A percentile compares a stretch with the other conserved stretches of the same genome.
These are phyloP conservation scores for Globisporangium cystogenes DNA, from an alignment of 352 stramenopile genomes.

Conservation along the genomic window DNA sequence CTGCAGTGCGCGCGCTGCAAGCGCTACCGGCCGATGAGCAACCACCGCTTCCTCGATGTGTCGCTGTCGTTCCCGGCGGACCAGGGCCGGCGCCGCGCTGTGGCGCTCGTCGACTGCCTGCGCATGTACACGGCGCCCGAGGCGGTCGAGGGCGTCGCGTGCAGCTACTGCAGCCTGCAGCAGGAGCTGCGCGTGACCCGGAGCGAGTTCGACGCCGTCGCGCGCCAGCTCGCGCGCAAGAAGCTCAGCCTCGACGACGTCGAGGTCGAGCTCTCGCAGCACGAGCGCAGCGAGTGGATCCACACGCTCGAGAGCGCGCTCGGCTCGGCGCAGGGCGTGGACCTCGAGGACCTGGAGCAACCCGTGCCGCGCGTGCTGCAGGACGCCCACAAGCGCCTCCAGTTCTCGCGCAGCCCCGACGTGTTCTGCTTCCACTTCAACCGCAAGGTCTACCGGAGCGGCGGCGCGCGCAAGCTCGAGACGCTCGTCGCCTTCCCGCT, in stretches of 20 bases:
- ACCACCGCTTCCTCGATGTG: constrained; percentile 74
- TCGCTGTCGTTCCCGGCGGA: constrained; percentile 54
- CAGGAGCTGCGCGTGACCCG: constrained; percentile 41
- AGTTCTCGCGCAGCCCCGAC: constrained; percentile 75
- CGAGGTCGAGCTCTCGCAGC: constrained; percentile 44
- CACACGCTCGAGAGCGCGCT: constrained; percentile 46
- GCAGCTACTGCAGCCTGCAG: constrained; percentile 58
- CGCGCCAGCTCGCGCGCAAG: constrained; percentile 10
- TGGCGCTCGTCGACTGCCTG: constrained; percentile 51
- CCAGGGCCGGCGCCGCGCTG: constrained; percentile 21
- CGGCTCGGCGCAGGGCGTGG: constrained; percentile 18
- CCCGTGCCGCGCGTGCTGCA: constrained; percentile 32
- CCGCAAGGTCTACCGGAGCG: constrained; percentile 77
- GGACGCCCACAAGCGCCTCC: constrained; percentile 58
- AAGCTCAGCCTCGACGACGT: constrained; percentile 21
- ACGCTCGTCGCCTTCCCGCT: constrained; percentile 78
- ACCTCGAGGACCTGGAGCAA: constrained; percentile 34
- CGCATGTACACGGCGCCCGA: constrained; percentile 61
- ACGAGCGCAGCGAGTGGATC: constrained; percentile 64
- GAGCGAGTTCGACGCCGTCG: constrained; percentile 18
- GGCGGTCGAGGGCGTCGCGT: constrained; percentile 70
- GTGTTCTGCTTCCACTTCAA: constrained; percentile 88
- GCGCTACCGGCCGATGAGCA: constrained; percentile 61
- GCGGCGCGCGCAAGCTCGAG: constrained; percentile 68
- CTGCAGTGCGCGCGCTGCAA: constrained; percentile 66